Percentiles rank a stretch among this genome's conserved stretches.
Conservation (phyloP, 495 filamentous ascomycete species). For the Penicillium goetzii region DNA sequence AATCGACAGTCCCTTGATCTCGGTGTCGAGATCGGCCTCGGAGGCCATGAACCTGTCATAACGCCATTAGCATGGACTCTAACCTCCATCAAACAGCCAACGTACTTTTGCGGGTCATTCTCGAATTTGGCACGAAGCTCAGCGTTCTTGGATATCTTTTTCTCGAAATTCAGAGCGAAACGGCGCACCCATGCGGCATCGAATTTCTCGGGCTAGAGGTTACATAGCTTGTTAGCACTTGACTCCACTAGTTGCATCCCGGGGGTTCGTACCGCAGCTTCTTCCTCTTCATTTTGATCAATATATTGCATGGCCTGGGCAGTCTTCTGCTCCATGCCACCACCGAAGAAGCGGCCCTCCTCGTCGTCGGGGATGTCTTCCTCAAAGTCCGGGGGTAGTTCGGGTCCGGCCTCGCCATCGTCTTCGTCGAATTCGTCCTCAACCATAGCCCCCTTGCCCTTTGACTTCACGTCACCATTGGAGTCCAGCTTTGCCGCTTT, state of each 20-base stretch:
- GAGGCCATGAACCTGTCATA: conserved; percentile 69
- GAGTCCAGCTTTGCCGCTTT: conserved; percentile 79
- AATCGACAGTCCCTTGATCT: conserved; percentile 86
- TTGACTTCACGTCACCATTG: conserved; percentile 63
- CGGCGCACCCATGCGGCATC: conserved; percentile 83
- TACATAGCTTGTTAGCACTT: conserved; percentile 24
- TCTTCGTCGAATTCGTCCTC: conserved; percentile 67
- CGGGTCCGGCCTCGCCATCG: conserved; percentile 69
- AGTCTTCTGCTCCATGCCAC: conserved; percentile 80
- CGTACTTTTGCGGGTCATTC: conserved; percentile 78
- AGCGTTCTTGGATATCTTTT: conserved; percentile 88
- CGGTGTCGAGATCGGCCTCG: conserved; percentile 90
- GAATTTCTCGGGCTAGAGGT: conserved; percentile 68
- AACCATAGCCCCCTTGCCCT: conserved; percentile 60
- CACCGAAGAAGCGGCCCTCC: conserved; percentile 93
- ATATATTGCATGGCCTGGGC: conserved; percentile 90
- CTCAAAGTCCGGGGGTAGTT: conserved; percentile 67
- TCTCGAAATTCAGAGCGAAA: conserved; percentile 84
- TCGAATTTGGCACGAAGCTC: conserved; percentile 89
- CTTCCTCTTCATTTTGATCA: conserved; percentile 65
- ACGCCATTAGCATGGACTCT: conserved; percentile 13
- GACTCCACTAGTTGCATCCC: not conserved
- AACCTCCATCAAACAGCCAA: conserved; percentile 18
- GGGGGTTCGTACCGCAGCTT: conserved; percentile 42
- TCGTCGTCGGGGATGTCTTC: conserved; percentile 74